A percentile compares a stretch with the other conserved stretches of the same genome.
Evolutionary conservation across 139 green algal species (phyloP).

Genomic region (Tetradesmus lagerheimii): DNA sequence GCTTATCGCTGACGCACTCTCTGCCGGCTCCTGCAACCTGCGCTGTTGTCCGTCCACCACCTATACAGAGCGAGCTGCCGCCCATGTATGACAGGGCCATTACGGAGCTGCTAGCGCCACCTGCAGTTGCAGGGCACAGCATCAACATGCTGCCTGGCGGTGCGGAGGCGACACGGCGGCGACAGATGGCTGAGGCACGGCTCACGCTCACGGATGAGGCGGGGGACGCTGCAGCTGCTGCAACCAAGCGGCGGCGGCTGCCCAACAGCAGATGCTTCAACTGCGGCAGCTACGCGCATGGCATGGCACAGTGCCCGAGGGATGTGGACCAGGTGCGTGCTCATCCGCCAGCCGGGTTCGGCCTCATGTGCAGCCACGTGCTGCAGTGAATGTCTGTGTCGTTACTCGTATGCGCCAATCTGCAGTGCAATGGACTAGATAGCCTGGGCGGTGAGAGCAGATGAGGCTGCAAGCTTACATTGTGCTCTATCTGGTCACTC

Average conservation of each 20-base stretch:
- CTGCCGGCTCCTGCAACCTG: neutral
- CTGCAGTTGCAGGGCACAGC: constrained; percentile 7
- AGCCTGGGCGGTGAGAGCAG: too few species aligned
- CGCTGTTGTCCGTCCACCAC: neutral
- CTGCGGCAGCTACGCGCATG: constrained; percentile 42
- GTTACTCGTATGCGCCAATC: too few species aligned
- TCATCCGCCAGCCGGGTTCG: too few species aligned
- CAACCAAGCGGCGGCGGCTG: constrained; percentile 19
- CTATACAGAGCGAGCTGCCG: constrained; percentile 12
- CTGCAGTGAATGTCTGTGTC: neutral
- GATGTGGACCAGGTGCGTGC: constrained; percentile 13
- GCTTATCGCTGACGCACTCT: neutral
- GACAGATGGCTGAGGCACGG: constrained; percentile 9
- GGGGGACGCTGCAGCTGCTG: neutral
- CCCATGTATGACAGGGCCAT: constrained; percentile 21
- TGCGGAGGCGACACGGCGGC: neutral
- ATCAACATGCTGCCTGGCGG: constrained; percentile 23
- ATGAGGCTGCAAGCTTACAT: too few species aligned
- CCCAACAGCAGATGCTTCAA: constrained; percentile 29
- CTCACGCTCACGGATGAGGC: neutral
- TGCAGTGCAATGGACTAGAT: too few species aligned
- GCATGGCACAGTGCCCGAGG: neutral
- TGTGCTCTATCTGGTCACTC: too few species aligned
- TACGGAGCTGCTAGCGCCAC: constrained; percentile 22
- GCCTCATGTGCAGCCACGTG: neutral